Conservation (phyloP, 2,329 filamentous ascomycete species). For the Xylariaceae sp. region DNA sequence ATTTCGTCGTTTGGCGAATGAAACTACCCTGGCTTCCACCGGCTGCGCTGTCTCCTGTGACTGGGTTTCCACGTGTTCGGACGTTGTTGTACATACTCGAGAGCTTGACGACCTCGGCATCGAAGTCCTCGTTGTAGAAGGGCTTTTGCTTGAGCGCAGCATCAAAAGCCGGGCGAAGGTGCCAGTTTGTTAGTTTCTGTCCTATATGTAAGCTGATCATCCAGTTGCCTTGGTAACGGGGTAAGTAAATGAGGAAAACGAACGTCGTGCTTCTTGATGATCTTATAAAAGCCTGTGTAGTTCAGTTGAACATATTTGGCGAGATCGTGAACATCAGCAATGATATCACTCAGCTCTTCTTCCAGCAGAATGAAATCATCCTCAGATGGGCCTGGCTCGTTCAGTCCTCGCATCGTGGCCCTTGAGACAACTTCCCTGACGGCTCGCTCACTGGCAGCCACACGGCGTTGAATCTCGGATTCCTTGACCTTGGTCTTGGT, state of each 20-base stretch:
- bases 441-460: conserved; percentile 81
- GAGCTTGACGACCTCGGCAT: conserved; percentile 88
- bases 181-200: conserved; percentile 90
- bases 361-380: conserved; percentile 93
- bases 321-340: conserved; percentile 95
- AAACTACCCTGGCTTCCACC: conserved; percentile 93
- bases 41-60: conserved; percentile 85
- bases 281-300: conserved; percentile 99
- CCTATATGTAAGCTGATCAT: conserved; percentile 15
- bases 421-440: conserved; percentile 76
- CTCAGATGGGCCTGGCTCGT: conserved; percentile 63
- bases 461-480: conserved; percentile 88
- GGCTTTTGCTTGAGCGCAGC: conserved; percentile 90
- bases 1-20: conserved; percentile 95
- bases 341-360: conserved; percentile 93
- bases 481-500: conserved; percentile 97
- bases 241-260: conserved; percentile 32
- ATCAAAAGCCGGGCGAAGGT: conserved; percentile 92
- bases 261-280: conserved; percentile 99
- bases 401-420: conserved; percentile 58
- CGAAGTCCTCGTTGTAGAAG: conserved; percentile 99
- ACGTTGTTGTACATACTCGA: conserved; percentile 95
- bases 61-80: conserved; percentile 84
- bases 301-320: conserved; percentile 98
- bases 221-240: not conserved